A percentile compares a stretch with the other conserved stretches of the same genome.
Evolutionary conservation across 495 filamentous ascomycete species (phyloP).

Genomic region (Penicillium waksmanii): DNA sequence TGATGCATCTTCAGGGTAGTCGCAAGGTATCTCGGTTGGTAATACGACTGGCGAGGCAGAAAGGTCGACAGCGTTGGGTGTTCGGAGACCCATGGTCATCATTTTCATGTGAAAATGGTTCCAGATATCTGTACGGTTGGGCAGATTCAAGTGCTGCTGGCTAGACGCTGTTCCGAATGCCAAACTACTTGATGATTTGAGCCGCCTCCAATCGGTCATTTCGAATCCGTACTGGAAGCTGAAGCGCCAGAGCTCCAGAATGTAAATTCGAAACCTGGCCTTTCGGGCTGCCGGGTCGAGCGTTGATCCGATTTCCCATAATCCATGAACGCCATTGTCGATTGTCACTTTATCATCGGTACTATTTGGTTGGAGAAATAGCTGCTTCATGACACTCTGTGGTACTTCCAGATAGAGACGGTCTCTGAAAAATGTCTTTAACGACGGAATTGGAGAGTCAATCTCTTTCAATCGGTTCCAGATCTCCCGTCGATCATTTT

Average conservation of each 20-base stretch:
- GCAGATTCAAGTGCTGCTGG: neutral
- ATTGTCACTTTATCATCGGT: conserved; percentile 2
- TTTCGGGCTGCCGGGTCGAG: neutral
- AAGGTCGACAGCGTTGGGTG: neutral
- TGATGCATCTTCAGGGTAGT: neutral
- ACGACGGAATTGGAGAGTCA: conserved; percentile 10
- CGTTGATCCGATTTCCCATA: neutral
- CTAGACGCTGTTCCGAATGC: neutral
- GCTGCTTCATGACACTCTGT: conserved; percentile 8
- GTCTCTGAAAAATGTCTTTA: conserved; percentile 19
- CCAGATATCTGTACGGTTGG: neutral
- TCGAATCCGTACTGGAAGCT: conserved; percentile 18
- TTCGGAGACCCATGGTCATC: neutral
- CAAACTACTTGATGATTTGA: neutral
- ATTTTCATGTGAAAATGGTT: neutral
- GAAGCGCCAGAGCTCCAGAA: conserved; percentile 16
- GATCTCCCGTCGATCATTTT: neutral
- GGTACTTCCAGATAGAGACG: conserved; percentile 12
- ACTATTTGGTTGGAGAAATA: conserved; percentile 3
- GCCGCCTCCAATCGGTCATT: conserved; percentile 3
- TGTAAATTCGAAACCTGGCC: neutral
- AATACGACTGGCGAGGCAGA: neutral
- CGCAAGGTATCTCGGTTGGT: neutral
- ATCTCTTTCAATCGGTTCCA: conserved; percentile 12
- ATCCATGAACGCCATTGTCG: conserved; percentile 6